phyloP scores from a whole-genome alignment of 768 basidiomycete species.

The Serendipita vermifera region DNA sequence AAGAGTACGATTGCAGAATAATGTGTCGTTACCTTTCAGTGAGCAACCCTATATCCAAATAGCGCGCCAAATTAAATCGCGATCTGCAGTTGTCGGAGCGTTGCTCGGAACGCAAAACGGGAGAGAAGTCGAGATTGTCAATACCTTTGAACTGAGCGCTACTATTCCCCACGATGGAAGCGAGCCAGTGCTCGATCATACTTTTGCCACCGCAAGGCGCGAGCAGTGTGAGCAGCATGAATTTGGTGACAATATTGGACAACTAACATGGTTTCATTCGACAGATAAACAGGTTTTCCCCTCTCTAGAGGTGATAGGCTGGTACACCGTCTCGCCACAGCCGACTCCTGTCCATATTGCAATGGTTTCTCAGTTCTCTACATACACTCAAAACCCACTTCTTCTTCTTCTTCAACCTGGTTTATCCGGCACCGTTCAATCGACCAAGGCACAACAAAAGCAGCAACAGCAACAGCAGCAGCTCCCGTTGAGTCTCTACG shows the following conservation, averaged over 20 bases:
- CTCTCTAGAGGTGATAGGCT: conserved; percentile 91
- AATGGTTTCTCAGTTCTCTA: conserved; percentile 70
- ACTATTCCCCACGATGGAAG: conserved; percentile 32
- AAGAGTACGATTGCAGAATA: conserved; percentile 63
- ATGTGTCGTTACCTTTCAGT: conserved; percentile 53
- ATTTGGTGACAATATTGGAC: too few species aligned
- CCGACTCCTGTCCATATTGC: conserved; percentile 65
- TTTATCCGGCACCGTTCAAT: conserved; percentile 17
- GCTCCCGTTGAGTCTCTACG: conserved; percentile 88
- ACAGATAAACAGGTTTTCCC: conserved; percentile 98
- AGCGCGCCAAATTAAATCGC: background rate
- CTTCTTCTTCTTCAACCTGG: conserved; percentile 59
- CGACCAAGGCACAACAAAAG: conserved; percentile 28
- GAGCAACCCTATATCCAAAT: conserved; percentile 15
- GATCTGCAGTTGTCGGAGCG: conserved; percentile 66
- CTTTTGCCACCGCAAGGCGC: conserved; percentile 64
- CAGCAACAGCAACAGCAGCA: conserved; percentile 35
- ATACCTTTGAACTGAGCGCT: conserved; percentile 77
- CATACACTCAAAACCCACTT: conserved; percentile 78
- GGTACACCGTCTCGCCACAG: conserved; percentile 80
- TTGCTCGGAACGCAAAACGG: conserved; percentile 89
- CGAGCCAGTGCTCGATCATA: conserved; percentile 53
- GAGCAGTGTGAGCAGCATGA: conserved; percentile 90
- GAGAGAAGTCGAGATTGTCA: conserved; percentile 92
- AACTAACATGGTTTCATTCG: too few species aligned